Evolutionary conservation across 2,329 filamentous ascomycete species (phyloP).

Genomic region (Arthrobotrys pseudoclavata): DNA sequence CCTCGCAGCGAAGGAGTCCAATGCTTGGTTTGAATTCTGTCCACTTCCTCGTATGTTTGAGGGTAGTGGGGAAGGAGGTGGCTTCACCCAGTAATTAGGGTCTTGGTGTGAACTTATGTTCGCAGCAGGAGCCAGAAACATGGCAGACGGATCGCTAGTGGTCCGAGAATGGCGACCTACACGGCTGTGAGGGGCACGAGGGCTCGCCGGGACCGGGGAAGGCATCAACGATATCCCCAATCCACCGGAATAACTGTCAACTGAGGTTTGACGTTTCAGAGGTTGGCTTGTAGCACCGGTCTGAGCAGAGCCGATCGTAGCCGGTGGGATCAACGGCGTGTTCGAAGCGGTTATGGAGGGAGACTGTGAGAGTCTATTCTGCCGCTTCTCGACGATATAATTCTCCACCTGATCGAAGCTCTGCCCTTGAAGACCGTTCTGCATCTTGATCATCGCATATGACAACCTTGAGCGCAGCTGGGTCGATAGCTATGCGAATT

Average conservation of each 20-base stretch:
- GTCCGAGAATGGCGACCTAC: constrained; percentile 46
- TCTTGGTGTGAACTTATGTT: constrained; percentile 56
- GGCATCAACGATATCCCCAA: constrained; percentile 47
- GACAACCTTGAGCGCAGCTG: constrained; percentile 55
- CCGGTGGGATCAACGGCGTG: constrained; percentile 42
- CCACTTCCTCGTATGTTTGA: constrained; percentile 68
- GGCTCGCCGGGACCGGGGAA: constrained; percentile 39
- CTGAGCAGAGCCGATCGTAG: constrained; percentile 22
- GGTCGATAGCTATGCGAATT: constrained; percentile 47
- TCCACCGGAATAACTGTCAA: constrained; percentile 44
- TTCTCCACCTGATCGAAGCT: constrained; percentile 56
- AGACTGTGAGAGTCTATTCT: constrained; percentile 54
- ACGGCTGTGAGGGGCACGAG: constrained; percentile 40
- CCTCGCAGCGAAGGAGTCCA: constrained; percentile 59
- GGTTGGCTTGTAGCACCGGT: constrained; percentile 34
- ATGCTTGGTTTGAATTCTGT: constrained; percentile 64
- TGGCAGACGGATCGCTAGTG: constrained; percentile 52
- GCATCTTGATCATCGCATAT: constrained; percentile 59
- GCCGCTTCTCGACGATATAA: constrained; percentile 43
- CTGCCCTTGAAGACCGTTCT: constrained; percentile 58
- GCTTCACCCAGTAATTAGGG: constrained; percentile 57
- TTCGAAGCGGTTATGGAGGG: constrained; percentile 36
- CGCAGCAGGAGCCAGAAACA: constrained; percentile 53
- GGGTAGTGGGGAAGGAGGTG: constrained; percentile 65
- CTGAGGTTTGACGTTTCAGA: constrained; percentile 52